Evolutionary conservation across 2,329 filamentous ascomycete genomes (phyloP), one percentile per base, ranked within the genome.

Genomic region (Elsinoe australis): DNA sequence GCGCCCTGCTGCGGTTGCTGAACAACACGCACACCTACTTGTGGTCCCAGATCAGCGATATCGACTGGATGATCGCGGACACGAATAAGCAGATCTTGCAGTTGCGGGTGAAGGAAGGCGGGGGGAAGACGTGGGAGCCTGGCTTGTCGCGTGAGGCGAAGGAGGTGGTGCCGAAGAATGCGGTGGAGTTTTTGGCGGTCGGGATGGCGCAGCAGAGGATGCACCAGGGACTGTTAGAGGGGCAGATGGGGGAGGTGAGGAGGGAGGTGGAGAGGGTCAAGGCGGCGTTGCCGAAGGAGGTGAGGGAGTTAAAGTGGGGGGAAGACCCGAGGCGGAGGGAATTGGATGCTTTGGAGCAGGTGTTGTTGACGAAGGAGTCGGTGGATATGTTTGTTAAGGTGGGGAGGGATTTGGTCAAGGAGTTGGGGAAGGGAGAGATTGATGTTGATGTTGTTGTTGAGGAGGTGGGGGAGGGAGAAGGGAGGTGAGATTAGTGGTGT

Each of bases 51-150:
- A 52, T 53, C 12, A 51, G 48, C 10, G 29, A 41, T 6, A 41
- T 52, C 7, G 54, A 56, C 34, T 56, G 55, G 54, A 55, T 55
- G 45, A 56, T 57, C 31, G 51, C 52, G 18, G 54, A 57, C 42
- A 50, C 54, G n/a, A 49, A 52, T 19, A 54, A 54, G 44, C 52
- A 51, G 31, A 52, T 49, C n/a, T 47, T 53, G 4, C 54, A 57
- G 49, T 31, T 55, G 9, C 32, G 51, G 19, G 45, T 49, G 26
- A 42, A 49, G n/a, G 46, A 33, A 39, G 10, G 51, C 42, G n/a
- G 22, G 26, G 2, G n/a, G 28, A 29, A 44, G n/a, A n/a, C 47
- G 14, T 53, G 52, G 52, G 14, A 48, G 15, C 50, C 52, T 12
- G 42, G 35, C 14, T 19, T 29, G 17, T 33, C 49, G 1, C 15